These are phyloP conservation scores for Hirsutella minnesotensis DNA, from an alignment of 2,329 filamentous ascomycete species.

Conservation along the genomic window DNA sequence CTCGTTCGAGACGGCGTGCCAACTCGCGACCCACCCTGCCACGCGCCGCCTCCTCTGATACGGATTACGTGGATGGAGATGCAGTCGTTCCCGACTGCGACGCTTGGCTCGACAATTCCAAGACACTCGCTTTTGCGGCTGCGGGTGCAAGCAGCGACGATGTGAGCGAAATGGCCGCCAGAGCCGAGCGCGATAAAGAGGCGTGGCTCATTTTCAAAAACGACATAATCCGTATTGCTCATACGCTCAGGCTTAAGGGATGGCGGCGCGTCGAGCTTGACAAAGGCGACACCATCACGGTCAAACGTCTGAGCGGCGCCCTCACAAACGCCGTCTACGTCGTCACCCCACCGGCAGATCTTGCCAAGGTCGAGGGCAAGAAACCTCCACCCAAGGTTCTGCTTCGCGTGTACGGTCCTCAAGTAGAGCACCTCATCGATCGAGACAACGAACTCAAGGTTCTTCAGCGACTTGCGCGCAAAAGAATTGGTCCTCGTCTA, in stretches of 20 bases:
- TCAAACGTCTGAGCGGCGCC: conserved; percentile 75
- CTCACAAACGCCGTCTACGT: conserved; percentile 96
- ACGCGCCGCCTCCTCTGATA: conserved; percentile 61
- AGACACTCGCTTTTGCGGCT: conserved; percentile 67
- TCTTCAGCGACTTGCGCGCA: conserved; percentile 71
- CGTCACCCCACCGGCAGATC: conserved; percentile 64
- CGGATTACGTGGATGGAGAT: conserved; percentile 74
- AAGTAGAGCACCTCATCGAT: conserved; percentile 93
- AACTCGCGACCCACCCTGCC: conserved; percentile 24
- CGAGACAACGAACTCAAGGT: conserved; percentile 82
- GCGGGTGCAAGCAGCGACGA: conserved; percentile 29
- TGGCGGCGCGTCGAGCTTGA: conserved; percentile 78
- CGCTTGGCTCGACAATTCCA: conserved; percentile 76
- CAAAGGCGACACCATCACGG: conserved; percentile 52
- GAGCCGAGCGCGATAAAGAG: conserved; percentile 58
- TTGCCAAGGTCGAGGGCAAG: conserved; percentile 30
- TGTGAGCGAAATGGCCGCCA: conserved; percentile 35
- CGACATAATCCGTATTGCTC: conserved; percentile 79
- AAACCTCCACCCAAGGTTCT: conserved; percentile 57
- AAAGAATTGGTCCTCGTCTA: conserved; percentile 84
- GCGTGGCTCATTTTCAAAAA: conserved; percentile 82
- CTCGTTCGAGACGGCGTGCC: conserved; percentile 27
- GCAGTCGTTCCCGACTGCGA: conserved; percentile 76
- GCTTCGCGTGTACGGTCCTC: conserved; percentile 84
- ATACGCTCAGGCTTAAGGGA: conserved; percentile 81